Evolutionary conservation across 2,329 filamentous ascomycete species (phyloP), one percentile per base, ranked within the genome.

Genomic region (Penicillium thymicola): DNA sequence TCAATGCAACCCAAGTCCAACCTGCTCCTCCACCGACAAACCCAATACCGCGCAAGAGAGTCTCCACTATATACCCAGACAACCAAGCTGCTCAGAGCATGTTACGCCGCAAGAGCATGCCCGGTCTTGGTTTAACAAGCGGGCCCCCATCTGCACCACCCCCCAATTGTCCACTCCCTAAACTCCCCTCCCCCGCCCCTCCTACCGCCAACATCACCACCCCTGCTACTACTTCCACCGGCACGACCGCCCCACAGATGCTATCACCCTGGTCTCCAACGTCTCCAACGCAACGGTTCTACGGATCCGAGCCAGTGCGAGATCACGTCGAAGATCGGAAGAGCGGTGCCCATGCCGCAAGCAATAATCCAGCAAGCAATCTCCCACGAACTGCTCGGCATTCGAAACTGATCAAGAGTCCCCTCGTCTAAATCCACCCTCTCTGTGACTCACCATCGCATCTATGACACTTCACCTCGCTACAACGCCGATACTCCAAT

Each of bases 61-160:
- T 60, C 21, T 64, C 65, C 14, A 38, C 61, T 9, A 18, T 57
- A 2, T 59, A 59, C 16, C 10, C 21, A 1, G 58, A 63, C 23
- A 43, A 51, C 25, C 62, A 62, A 34, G 32, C 21, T 21, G 36
- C 44, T 18, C 54, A 52, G 25, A 64, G 53, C 32, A 61, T 70
- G 56, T 54, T 62, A 9, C 68, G 67, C 23, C 71, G 70, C 13
- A 73, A 72, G 52, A 72, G 70, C 48, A 67, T 72, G 64, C 67
- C 67, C 2, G 71, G 71, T 2, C 56, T 73, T 16, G 71, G 71
- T 3, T 54, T 72, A 21, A 52, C 60, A 10, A 58, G 67, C 30
- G 71, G 70, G 0, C 71, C 70, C 27, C 70, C 71, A 2, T 51
- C 59, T 11, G 66, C 65, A 9, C 71, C 71, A 38, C 71, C 71